phyloP scores from a whole-genome alignment of 148 eudicot species.

The Camellia granthamiana region DNA sequence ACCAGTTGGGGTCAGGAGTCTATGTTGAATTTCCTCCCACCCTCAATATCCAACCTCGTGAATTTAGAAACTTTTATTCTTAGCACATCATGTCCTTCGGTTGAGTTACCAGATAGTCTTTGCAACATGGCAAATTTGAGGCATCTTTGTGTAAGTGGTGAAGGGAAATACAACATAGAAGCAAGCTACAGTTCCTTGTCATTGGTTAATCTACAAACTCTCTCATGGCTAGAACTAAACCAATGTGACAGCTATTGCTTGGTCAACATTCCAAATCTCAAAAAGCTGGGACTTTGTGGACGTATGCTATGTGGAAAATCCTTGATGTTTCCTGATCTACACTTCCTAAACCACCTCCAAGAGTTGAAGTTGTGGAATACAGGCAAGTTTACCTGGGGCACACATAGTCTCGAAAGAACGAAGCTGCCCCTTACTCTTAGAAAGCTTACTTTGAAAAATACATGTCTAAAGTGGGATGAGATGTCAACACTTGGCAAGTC shows the following conservation, averaged over 20 bases:
- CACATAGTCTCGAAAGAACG: not conserved
- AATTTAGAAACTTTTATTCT: conserved; percentile 18
- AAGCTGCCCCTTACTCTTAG: conserved; percentile 13
- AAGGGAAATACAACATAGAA: not conserved
- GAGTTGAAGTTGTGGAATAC: not conserved
- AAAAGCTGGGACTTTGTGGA: conserved; percentile 8
- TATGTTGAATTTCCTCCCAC: not conserved
- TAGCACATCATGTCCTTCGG: not conserved
- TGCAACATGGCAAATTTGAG: conserved; percentile 12
- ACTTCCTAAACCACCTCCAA: conserved; percentile 16
- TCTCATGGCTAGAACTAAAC: not conserved
- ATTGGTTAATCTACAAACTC: conserved; percentile 14
- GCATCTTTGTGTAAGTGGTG: not conserved
- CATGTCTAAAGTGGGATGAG: conserved; percentile 12
- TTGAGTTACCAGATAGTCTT: not conserved
- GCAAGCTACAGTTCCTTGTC: too few species aligned
- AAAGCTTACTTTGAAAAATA: conserved; percentile 3
- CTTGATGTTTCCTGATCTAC: not conserved
- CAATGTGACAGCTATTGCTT: not conserved
- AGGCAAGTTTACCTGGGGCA: too few species aligned
- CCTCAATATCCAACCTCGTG: conserved; percentile 8
- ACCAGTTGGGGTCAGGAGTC: too few species aligned
- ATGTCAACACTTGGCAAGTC: conserved; percentile 11
- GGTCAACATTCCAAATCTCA: conserved; percentile 8
- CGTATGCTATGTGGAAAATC: not conserved